A percentile compares a stretch with the other conserved stretches of the same genome.
phyloP scores from a whole-genome alignment of 345 rosid species.

The rapeseed (Brassica napus) region Da-Ae NC_063447.1:4977501-4978000 shows the following conservation, averaged over 20 bases:
- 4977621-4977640: constrained; percentile 18
- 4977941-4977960: constrained; percentile 12
- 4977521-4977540: constrained; percentile 25
- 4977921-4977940: constrained; percentile 4
- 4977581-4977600: constrained; percentile 32
- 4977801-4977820: constrained; percentile 14
- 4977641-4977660: constrained; percentile 13
- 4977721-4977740: neutral
- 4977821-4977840: constrained; percentile 37
- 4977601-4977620: constrained; percentile 23
- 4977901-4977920: constrained; percentile 7
- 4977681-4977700: neutral
- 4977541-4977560: constrained; percentile 37
- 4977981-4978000: constrained; percentile 16
- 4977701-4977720: constrained; percentile 11
- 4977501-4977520: constrained; percentile 21
- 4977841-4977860: constrained; percentile 40
- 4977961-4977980: constrained; percentile 1
- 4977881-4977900: constrained; percentile 26
- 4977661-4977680: neutral
- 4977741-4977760: constrained; percentile 27
- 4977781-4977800: constrained; percentile 16
- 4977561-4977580: constrained; percentile 40
- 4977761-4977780: constrained; percentile 25
- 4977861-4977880: constrained; percentile 30